Percentiles rank a stretch among this genome's conserved stretches.
Conservation (phyloP, 2,329 filamentous ascomycete genomes). For the Xylaria digitata region DNA sequence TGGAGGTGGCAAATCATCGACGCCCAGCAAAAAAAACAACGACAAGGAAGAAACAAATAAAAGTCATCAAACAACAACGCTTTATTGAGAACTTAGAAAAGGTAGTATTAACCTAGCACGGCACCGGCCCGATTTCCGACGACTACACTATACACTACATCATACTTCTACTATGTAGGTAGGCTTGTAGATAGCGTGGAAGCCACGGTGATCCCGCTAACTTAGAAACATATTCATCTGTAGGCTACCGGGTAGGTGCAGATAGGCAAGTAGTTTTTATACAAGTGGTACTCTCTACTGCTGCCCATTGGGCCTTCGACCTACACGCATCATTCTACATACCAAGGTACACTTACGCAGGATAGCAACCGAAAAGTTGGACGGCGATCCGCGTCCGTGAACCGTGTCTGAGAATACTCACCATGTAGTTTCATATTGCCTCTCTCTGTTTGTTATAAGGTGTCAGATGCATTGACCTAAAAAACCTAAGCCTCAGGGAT, state of each 20-base stretch:
- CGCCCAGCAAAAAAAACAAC: no score
- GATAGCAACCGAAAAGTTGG: not conserved
- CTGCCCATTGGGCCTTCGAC: not conserved
- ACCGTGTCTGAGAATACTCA: conserved; percentile 1
- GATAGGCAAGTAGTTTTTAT: no score
- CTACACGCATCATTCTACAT: not conserved
- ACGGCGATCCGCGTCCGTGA: conserved; percentile 17
- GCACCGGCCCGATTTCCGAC: no score
- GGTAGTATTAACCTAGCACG: not conserved
- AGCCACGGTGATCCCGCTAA: conserved; percentile 2
- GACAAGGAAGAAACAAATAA: no score
- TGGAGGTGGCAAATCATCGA: no score
- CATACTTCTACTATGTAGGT: no score
- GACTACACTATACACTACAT: no score
- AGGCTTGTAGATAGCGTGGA: not conserved
- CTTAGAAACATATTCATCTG: no score
- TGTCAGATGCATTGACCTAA: conserved; percentile 9
- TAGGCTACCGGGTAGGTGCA: no score
- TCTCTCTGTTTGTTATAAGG: not conserved
- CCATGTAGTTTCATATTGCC: not conserved
- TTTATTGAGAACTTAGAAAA: not conserved
- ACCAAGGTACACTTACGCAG: not conserved
- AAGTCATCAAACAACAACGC: not conserved
- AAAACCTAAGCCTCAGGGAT: not conserved
- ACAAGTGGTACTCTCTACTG: not conserved